Evolutionary conservation across 2,329 filamentous ascomycete genomes (phyloP).

Genomic region (Teratosphaeria gauchensis): DNA sequence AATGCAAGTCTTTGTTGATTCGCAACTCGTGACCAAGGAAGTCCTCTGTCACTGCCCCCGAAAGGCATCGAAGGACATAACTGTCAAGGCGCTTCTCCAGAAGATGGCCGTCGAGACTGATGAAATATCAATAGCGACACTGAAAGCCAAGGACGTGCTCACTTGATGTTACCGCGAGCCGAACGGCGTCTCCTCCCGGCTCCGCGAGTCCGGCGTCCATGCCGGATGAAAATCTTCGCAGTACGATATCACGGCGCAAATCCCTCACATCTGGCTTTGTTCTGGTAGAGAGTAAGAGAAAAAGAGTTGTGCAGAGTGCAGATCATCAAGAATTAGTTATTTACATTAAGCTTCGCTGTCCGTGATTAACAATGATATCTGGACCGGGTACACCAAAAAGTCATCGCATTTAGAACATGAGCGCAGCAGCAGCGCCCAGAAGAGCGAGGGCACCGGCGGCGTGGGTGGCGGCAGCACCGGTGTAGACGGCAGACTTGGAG

Average conservation of each 20-base stretch:
- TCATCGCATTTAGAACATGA: not conserved
- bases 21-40: not conserved
- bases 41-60: not conserved
- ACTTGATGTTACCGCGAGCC: too few relatives aligned
- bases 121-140: too few relatives aligned
- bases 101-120: too few relatives aligned
- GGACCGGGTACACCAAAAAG: not conserved
- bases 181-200: too few relatives aligned
- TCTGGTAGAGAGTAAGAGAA: not conserved
- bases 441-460: not conserved
- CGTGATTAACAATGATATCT: not conserved
- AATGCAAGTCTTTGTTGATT: not conserved
- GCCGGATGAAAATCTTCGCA: too few relatives aligned
- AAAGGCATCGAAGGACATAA: too few relatives aligned
- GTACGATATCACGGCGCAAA: not conserved
- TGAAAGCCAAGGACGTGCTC: too few relatives aligned
- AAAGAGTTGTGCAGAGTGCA: not conserved
- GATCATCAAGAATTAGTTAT: not conserved
- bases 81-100: too few relatives aligned
- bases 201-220: too few relatives aligned
- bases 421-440: not conserved
- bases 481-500: not conserved
- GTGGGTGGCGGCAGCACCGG: not conserved
- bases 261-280: not conserved
- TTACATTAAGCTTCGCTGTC: not conserved